A percentile compares a stretch with the other conserved stretches of the same genome.
These are phyloP conservation scores for Coffea canephora DNA, from an alignment of 257 asterid genomes.

Conservation along the genomic window DNA sequence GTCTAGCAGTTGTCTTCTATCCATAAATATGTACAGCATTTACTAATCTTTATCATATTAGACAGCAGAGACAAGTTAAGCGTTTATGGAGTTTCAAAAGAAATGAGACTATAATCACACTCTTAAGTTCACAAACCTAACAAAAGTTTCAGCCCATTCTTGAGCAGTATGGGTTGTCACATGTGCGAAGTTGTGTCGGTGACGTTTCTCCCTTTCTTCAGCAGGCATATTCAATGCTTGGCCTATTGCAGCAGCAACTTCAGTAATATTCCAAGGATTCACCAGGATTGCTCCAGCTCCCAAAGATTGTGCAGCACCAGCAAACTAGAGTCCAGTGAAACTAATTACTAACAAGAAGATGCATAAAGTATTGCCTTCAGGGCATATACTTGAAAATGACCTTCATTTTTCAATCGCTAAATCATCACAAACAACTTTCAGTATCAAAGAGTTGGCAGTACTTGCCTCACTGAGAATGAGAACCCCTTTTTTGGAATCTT, in stretches of 20 bases:
- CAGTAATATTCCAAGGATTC: constrained; percentile 97
- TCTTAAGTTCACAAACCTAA: constrained; percentile 55
- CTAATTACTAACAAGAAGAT: not conserved
- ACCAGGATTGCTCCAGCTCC: constrained; percentile 99
- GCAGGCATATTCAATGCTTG: constrained; percentile 81
- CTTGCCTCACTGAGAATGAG: constrained; percentile 92
- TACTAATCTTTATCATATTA: not conserved
- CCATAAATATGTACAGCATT: not conserved
- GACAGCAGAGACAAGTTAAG: not conserved
- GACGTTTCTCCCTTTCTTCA: constrained; percentile 95
- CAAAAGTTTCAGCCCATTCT: constrained; percentile 96
- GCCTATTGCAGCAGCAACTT: constrained; percentile 57
- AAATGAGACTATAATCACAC: not conserved
- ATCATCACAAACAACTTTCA: not conserved
- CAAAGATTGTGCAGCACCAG: constrained; percentile 98
- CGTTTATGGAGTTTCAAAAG: not conserved
- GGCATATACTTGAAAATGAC: not conserved
- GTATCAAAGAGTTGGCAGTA: constrained; percentile 6
- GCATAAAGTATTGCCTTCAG: not conserved
- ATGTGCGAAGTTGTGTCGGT: constrained; percentile 73
- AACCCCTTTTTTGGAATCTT: constrained; percentile 84
- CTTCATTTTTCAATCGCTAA: not conserved
- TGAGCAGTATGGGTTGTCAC: constrained; percentile 97
- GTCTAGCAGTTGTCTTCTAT: not conserved
- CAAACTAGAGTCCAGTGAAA: constrained; percentile 54